Evolutionary conservation across 1,284 basidiomycete genomes (phyloP), one percentile per base, ranked within the genome.

Genomic region (Somion occarium): DNA sequence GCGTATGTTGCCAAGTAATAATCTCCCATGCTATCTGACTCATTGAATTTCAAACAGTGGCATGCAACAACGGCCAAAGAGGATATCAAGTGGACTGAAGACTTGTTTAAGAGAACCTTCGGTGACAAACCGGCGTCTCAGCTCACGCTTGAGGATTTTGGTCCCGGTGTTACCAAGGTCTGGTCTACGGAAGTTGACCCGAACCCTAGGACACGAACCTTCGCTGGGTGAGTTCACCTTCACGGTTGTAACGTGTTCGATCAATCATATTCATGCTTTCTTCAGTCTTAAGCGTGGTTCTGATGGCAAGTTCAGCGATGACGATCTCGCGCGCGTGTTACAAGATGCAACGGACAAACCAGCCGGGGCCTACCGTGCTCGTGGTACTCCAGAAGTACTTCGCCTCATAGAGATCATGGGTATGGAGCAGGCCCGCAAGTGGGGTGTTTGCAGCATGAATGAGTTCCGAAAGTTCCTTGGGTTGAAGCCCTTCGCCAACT

Each of bases 321-420:
- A 70, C 11, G 83, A 86, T 50, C 72, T 93, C 13, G 87, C 88
- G 0, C 66, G 70, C 12, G 68, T 91, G 49, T 63, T 93, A 53
- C 81, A 83, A 46, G 68, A 82, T 56, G 80, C 88, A 3, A 91
- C 85, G 0, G 80, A 80, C 47, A 72, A 72, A 51, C 69, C 76
- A 1, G 88, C 92, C 1, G 80, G 80, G 25, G 82, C 89, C 3
- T 93, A 85, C 71, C 75, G 78, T 53, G 91, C 91, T n/a, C 76
- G 85, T 12, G 83, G 87, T 20, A 83, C 79, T 45, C 91, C 91
- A 0, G 76, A 77, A 44, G 79, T 75, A 26, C 72, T 93, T 59
- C 78, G 80, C 34, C 71, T 88, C 38, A 76, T 92, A 46, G 90
- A 92, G 64, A 73, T 90, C 13, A 70, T 92, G 63, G 79, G 80